Percentiles rank a stretch among this genome's conserved stretches.
phyloP scores from a whole-genome alignment of 345 rosid species.

The Salix udensis region DNA sequence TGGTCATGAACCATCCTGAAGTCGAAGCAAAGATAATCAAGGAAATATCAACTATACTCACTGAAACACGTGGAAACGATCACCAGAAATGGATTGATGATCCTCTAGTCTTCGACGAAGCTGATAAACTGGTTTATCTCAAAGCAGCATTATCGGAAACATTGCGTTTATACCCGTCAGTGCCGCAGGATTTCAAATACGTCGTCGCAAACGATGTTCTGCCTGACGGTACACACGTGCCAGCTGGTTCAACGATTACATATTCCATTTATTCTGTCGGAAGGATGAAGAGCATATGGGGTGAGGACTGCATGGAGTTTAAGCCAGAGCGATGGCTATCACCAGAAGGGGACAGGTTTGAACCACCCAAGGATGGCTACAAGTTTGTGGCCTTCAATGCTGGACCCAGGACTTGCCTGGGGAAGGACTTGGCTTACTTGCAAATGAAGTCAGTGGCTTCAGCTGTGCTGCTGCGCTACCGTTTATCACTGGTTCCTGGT shows the following conservation, averaged over 20 bases:
- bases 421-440: slow-evolving; percentile 84
- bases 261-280: slow-evolving; percentile 87
- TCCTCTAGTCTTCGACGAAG: slow-evolving; percentile 76
- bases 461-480: slow-evolving; percentile 77
- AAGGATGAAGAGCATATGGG: slow-evolving; percentile 89
- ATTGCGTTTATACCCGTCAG: slow-evolving; percentile 85
- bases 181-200: slow-evolving; percentile 80
- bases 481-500: slow-evolving; percentile 57
- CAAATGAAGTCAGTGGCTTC: slow-evolving; percentile 91
- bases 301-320: slow-evolving; percentile 75
- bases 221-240: slow-evolving; percentile 73
- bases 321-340: slow-evolving; percentile 85
- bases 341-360: slow-evolving; percentile 47
- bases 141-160: slow-evolving; percentile 90
- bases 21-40: slow-evolving; percentile 60
- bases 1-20: slow-evolving; percentile 60
- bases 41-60: slow-evolving; percentile 57
- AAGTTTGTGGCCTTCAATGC: slow-evolving; percentile 87
- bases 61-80: slow-evolving; percentile 61
- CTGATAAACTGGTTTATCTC: slow-evolving; percentile 63
- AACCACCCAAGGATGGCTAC: slow-evolving; percentile 71
- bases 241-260: slow-evolving; percentile 79
- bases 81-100: slow-evolving; percentile 57
- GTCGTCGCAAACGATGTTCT: slow-evolving; percentile 66
- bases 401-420: slow-evolving; percentile 89